Conservation (phyloP, 2,329 filamentous ascomycete genomes). For the Ascochyta koolunga region DNA sequence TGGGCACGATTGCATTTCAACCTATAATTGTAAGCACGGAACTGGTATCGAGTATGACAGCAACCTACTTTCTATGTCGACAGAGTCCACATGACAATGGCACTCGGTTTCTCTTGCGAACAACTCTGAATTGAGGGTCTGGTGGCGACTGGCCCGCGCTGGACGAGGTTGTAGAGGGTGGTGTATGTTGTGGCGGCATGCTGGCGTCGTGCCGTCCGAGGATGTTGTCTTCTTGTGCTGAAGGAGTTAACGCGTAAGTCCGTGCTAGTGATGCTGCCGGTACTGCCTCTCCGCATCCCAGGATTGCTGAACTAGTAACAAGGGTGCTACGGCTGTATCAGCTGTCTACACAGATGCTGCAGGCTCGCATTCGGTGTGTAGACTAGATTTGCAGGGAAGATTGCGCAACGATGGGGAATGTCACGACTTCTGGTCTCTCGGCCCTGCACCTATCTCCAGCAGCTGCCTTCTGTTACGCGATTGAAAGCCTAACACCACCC, state of each 20-base stretch:
- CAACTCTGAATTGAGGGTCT: conserved; percentile 83
- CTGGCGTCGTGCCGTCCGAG: conserved; percentile 8
- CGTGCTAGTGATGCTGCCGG: conserved; percentile 10
- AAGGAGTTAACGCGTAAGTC: conserved; percentile 34
- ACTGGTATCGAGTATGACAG: conserved; percentile 23
- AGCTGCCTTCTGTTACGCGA: conserved; percentile 20
- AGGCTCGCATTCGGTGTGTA: neutral
- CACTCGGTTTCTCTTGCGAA: conserved; percentile 89
- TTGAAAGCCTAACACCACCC: conserved; percentile 26
- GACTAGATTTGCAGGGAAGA: conserved; percentile 3
- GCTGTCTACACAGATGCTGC: neutral
- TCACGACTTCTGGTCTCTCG: conserved; percentile 38
- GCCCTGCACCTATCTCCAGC: conserved; percentile 38
- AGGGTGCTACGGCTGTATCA: neutral
- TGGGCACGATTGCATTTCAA: conserved; percentile 92
- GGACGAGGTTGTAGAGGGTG: conserved; percentile 78
- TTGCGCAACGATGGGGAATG: conserved; percentile 24
- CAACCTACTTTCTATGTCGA: conserved; percentile 81
- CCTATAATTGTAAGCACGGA: conserved; percentile 46
- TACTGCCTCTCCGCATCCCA: neutral
- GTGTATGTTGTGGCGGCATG: conserved; percentile 71
- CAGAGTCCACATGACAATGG: conserved; percentile 92
- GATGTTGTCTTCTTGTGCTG: neutral
- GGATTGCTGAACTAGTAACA: neutral
- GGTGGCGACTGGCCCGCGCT: conserved; percentile 80